These are phyloP conservation scores for Lactifluus volemus DNA, from an alignment of 768 basidiomycete genomes.

Conservation along the genomic window DNA sequence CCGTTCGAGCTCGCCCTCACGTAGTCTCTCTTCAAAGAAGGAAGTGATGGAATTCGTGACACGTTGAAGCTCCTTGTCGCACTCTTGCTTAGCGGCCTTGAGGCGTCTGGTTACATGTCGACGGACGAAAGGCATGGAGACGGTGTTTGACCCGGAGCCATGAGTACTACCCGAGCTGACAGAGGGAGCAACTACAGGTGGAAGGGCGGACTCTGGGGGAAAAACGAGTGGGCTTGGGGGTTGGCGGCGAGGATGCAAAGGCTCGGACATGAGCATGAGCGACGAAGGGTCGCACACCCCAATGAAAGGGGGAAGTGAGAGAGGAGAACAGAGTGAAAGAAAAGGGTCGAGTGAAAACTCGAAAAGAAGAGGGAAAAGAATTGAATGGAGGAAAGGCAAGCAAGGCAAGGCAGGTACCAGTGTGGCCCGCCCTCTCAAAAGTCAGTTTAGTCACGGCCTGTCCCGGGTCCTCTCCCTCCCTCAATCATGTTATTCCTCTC, in stretches of 20 bases:
- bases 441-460: conserved; percentile 6
- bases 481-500: not conserved
- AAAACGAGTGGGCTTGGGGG: conserved; percentile 79
- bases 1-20: conserved; percentile 59
- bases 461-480: conserved; percentile 1
- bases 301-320: not conserved
- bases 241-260: conserved; percentile 28
- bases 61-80: conserved; percentile 92
- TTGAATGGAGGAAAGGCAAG: conserved; percentile 10
- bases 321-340: conserved; percentile 14
- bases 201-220: conserved; percentile 50
- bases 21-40: conserved; percentile 87
- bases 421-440: not conserved
- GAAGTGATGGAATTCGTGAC: conserved; percentile 90
- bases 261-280: conserved; percentile 30
- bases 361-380: conserved; percentile 14
- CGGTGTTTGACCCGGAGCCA: conserved; percentile 59
- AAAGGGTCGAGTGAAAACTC: not conserved
- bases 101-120: conserved; percentile 91
- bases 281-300: conserved; percentile 16
- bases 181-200: conserved; percentile 23
- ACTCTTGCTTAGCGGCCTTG: conserved; percentile 89
- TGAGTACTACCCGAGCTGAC: conserved; percentile 27
- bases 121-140: conserved; percentile 88
- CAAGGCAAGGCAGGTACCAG: no score